Base-by-base conservation (phyloP, 257 asterid species). In the Anisodus acutangulus region DNA sequence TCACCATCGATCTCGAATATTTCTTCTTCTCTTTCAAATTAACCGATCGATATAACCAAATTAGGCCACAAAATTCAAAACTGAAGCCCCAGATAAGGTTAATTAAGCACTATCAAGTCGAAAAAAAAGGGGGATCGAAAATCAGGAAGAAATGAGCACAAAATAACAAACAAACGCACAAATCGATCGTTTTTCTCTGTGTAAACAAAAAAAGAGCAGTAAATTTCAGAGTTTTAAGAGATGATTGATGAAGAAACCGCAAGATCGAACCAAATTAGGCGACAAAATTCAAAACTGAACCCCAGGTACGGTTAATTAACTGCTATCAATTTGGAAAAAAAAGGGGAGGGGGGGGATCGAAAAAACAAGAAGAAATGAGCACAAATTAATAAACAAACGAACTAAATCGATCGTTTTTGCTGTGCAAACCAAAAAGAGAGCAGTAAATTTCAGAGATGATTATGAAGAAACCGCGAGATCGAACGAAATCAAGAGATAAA, bases 1-100 rank as follows among this genome's bases (percentile, higher is more conserved):
- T 93, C 92, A 92, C 97, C 95, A 92, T 93, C 39, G 85, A 85
- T 81, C 63, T 31, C 5, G 4, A 53, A 8, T 3, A 41, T 41
- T 26, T 22, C 26, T 26, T 13, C 6, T 26, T 76, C 2, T 10
- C 19, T 74, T 51, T 26, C 81, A 76, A 76, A 51, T 13, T 2
- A 13, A 53, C 7, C 64, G 3, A 76, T 22, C 9, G 45, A 76
- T 26, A 1, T 8, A 76, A 76, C 47, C 4, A 51, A 51, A 76
- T 6, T 39, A 3, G 17, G 2, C 16, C 9, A 76, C 4, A 13
- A 51, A 31, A 51, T 51, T 76, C 17, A 8, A 76, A 76, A 76
- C 45, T 76, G 81, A 76, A 51, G 15, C 59, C 81, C 45, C 55
- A 70, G 55, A 31, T 17, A 12, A 16, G 8, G 16, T 26, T 26